These are phyloP conservation scores for Sphaerostilbella broomeana DNA, from an alignment of 2,329 filamentous ascomycete species.

Conservation along the genomic window DNA sequence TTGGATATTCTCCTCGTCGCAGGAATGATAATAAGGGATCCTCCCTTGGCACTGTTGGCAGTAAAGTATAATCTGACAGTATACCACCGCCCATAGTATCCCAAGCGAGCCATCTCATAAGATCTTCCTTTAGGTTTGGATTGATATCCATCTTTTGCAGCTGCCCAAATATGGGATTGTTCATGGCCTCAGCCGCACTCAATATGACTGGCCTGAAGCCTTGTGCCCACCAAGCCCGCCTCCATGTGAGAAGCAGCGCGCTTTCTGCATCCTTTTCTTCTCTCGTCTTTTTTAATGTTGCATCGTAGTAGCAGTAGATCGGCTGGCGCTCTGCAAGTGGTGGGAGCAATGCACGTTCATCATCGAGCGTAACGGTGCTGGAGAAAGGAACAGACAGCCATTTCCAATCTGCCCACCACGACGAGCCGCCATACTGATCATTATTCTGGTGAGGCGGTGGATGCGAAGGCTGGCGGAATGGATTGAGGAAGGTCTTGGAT, in stretches of 20 bases:
- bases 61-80: constrained; percentile 67
- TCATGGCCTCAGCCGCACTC: constrained; percentile 71
- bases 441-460: constrained; percentile 68
- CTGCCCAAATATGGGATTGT: constrained; percentile 70
- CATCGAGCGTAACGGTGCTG: constrained; percentile 69
- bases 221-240: constrained; percentile 90
- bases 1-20: constrained; percentile 67
- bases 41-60: constrained; percentile 75
- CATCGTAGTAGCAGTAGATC: constrained; percentile 90
- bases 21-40: constrained; percentile 67
- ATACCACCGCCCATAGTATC: constrained; percentile 82
- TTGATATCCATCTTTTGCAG: constrained; percentile 59
- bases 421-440: constrained; percentile 69
- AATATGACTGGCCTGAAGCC: constrained; percentile 84
- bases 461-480: constrained; percentile 64
- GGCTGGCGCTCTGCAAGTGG: constrained; percentile 62
- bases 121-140: constrained; percentile 56
- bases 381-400: constrained; percentile 85
- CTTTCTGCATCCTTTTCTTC: constrained; percentile 66
- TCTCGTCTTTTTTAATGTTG: constrained; percentile 54
- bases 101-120: constrained; percentile 89
- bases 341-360: constrained; percentile 76
- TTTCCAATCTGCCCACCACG: constrained; percentile 84
- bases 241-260: constrained; percentile 76
- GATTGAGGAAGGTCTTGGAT: constrained; percentile 50